phyloP scores from a whole-genome alignment of 768 basidiomycete species.

The Trametes cingulata region DNA sequence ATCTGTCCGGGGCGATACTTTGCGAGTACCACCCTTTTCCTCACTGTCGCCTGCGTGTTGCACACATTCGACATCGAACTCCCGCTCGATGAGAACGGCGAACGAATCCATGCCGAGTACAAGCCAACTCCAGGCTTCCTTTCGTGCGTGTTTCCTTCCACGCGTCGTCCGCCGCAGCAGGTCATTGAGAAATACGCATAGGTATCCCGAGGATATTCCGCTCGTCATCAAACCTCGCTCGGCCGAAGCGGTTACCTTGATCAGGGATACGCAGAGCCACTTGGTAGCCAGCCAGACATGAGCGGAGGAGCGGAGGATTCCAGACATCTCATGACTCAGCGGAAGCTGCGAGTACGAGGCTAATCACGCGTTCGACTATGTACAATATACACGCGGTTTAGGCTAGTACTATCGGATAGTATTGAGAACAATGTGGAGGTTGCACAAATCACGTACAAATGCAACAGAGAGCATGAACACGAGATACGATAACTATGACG shows the following conservation, averaged over 20 bases:
- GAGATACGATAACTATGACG: no score
- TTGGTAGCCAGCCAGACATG: neutral
- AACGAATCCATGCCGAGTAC: neutral
- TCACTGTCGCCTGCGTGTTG: slow-evolving; percentile 17
- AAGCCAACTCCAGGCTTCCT: neutral
- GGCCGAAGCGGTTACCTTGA: neutral
- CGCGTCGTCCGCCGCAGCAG: fast-evolving
- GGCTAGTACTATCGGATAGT: no score
- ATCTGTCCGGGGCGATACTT: slow-evolving; percentile 23
- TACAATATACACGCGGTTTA: no score
- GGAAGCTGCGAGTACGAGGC: no score
- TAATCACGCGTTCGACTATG: no score
- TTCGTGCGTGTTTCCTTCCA: slow-evolving; percentile 7
- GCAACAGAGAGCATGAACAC: no score
- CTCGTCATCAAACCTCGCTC: slow-evolving; percentile 15
- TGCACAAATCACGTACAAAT: no score
- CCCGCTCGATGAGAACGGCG: slow-evolving; percentile 10
- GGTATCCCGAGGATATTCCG: slow-evolving; percentile 8
- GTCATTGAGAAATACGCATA: neutral
- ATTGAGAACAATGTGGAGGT: no score
- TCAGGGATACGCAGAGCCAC: neutral
- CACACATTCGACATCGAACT: slow-evolving; percentile 22
- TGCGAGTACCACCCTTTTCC: slow-evolving; percentile 16
- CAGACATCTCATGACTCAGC: neutral
- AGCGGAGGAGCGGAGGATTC: no score